A percentile compares a stretch with the other conserved stretches of the same genome.
phyloP scores from a whole-genome alignment of 2,329 filamentous ascomycete genomes.

The Amylocarpus encephaloides region DNA sequence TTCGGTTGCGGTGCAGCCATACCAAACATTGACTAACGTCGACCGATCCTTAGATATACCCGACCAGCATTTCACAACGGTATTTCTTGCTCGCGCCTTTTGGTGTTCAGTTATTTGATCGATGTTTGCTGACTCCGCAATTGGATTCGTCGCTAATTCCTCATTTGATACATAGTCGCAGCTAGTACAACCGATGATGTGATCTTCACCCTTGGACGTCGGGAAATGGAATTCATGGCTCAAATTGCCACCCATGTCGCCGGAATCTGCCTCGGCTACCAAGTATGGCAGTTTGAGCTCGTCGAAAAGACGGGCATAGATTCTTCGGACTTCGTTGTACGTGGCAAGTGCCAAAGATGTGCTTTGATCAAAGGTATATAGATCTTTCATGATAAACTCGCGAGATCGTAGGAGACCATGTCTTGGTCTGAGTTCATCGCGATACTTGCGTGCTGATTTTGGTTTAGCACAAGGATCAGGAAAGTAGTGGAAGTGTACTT shows the following conservation, averaged over 20 bases:
- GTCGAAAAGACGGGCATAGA: slow-evolving; percentile 72
- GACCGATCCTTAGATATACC: slow-evolving; percentile 62
- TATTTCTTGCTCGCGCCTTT: neutral
- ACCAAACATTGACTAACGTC: slow-evolving; percentile 63
- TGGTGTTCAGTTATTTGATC: neutral
- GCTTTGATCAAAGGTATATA: slow-evolving; percentile 86
- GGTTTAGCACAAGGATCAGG: slow-evolving; percentile 3
- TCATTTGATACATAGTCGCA: slow-evolving; percentile 82
- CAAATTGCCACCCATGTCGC: slow-evolving; percentile 88
- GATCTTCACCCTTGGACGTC: slow-evolving; percentile 76
- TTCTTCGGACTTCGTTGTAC: slow-evolving; percentile 65
- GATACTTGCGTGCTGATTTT: slow-evolving; percentile 72
- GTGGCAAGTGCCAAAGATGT: slow-evolving; percentile 66
- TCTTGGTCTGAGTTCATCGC: slow-evolving; percentile 83
- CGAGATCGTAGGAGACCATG: slow-evolving; percentile 81
- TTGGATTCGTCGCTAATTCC: slow-evolving; percentile 59
- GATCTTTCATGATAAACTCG: slow-evolving; percentile 96
- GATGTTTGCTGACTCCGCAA: neutral
- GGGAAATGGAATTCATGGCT: slow-evolving; percentile 94
- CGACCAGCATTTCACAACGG: slow-evolving; percentile 40
- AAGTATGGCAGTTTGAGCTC: slow-evolving; percentile 79
- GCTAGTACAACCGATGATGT: slow-evolving; percentile 64
- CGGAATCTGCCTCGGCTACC: slow-evolving; percentile 83
- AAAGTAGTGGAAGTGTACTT: slow-evolving; percentile 28
- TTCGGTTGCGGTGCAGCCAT: neutral